Evolutionary conservation across 2,329 filamentous ascomycete species (phyloP), one percentile per base, ranked within the genome.

Genomic region (Neonectria neomacrospora): DNA sequence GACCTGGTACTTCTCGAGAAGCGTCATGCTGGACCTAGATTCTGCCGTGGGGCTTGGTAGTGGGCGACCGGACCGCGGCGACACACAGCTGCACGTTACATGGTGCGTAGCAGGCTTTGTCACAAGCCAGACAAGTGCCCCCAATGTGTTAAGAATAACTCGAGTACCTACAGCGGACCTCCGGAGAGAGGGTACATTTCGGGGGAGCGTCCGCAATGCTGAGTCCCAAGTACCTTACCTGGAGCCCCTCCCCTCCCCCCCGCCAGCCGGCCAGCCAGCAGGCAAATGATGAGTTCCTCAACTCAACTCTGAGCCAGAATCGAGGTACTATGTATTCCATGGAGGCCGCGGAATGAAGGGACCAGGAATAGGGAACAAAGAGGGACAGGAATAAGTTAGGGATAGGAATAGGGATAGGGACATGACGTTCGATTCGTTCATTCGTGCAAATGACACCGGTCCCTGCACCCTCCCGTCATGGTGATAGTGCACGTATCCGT

Each of bases 231-330:
- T 47, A 26, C 23, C 23, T 26, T 6, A 26, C 23, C 23, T 26
- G 23, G 3, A 26, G n/a, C n/a, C n/a, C n/a, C n/a, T n/a, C 23
- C 37, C 42, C 34, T 34, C 7, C 20, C 16, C 47, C 47, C 41
- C 59, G 48, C 54, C 45, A 54, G 28, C 16, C 22, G 6, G 23
- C 23, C 23, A 26, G 23, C 54, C 39, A 23, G 44, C 54, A 54
- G 18, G 44, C 54, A 54, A 23, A 32, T 52, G 42, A 51, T 22
- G 44, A 51, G 59, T 50, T 10, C 18, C 22, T 54, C 61, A 63
- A 63, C 61, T 63, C 61, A 63, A 63, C 42, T 63, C 61, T 63
- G 61, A 53, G 53, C 54, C 54, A 62, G 39, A 61, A 50, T 20
- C 42, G 58, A 61, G 7, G 34, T 14, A 34, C n/a, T n/a, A n/a